These are phyloP conservation scores for Ceratocystis cacaofunesta DNA, from an alignment of 2,329 filamentous ascomycete species.

Conservation along the genomic window DNA sequence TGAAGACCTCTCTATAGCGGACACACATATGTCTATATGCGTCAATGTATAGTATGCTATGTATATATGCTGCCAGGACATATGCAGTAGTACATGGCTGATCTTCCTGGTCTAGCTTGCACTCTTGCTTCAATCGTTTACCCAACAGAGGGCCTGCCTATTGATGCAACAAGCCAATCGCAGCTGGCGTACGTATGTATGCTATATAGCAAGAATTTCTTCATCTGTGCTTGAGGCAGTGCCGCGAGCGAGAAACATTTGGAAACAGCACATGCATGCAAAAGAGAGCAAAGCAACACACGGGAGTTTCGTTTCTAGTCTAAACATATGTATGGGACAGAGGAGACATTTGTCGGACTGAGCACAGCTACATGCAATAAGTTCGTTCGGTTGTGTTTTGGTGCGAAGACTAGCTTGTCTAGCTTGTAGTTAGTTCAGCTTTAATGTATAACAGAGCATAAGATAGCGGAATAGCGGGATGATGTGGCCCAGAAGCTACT, in stretches of 20 bases:
- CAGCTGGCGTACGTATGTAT: background rate
- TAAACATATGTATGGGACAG: background rate
- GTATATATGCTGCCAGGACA: background rate
- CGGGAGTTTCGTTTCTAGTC: background rate
- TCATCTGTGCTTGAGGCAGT: slow-evolving; percentile 1
- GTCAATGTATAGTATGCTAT: background rate
- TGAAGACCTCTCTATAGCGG: background rate
- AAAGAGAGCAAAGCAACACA: background rate
- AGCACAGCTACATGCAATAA: too few relatives aligned
- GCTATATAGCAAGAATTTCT: background rate
- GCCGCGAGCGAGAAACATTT: background rate
- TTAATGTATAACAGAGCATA: too few relatives aligned
- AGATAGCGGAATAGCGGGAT: too few relatives aligned
- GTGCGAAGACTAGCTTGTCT: too few relatives aligned
- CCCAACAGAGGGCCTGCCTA: background rate
- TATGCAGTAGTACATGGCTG: background rate
- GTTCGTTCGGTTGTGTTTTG: too few relatives aligned
- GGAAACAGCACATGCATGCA: background rate
- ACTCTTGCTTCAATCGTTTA: background rate
- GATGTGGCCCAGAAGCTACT: too few relatives aligned
- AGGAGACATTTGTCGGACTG: too few relatives aligned
- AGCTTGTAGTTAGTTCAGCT: too few relatives aligned
- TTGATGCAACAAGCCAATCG: background rate
- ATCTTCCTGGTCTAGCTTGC: background rate
- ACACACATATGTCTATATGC: background rate